Base-by-base conservation (phyloP, 2,329 filamentous ascomycete species). In the Cercospora brassicicola region DNA sequence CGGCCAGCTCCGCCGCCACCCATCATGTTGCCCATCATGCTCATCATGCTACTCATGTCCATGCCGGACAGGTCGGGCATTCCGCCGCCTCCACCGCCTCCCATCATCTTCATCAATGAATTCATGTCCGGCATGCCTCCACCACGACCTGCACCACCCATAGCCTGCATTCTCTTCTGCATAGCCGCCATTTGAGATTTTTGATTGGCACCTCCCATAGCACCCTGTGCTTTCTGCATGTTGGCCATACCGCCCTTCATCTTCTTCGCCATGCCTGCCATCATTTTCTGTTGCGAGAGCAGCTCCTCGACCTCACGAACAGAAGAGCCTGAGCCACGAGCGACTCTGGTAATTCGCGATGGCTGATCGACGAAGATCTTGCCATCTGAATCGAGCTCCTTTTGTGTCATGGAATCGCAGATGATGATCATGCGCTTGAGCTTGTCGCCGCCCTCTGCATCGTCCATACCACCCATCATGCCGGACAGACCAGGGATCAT, bases 391-490 rank as follows among this genome's bases (percentile, higher is more conserved):
- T 99, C 94, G 20, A 99, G 88, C 79, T 99, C 95, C 78, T 96
- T 96, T 23, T 92, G 88, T 0, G 94, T 98, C 95, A 99, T 99
- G 71, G 91, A 94, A 82, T 99, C 95, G 83, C 94, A 97, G 68
- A 99, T 97, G 83, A 96, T 98, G 74, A 99, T 93, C 95, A 99
- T 99, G 70, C 95, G 90, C 81, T 96, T 96, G 28, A 99, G 87
- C 81, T 98, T 97, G 75, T 90, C 84, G 64, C 90, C 89, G n/a
- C 94, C 94, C 77, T 98, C 95, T 76, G 98, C 94, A 77, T 99
- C 96, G 77, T 98, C 94, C 87, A 98, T 95, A 45, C 93, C 93
- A 63, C 92, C 90, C 88, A 97, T 98, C 86, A 98, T 90, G 77
- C 91, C 91, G 73, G 91, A 91, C 80, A 99, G 90, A 30, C 95